Evolutionary conservation across 495 filamentous ascomycete genomes (phyloP).

Genomic region (Aspergillus affinis): DNA sequence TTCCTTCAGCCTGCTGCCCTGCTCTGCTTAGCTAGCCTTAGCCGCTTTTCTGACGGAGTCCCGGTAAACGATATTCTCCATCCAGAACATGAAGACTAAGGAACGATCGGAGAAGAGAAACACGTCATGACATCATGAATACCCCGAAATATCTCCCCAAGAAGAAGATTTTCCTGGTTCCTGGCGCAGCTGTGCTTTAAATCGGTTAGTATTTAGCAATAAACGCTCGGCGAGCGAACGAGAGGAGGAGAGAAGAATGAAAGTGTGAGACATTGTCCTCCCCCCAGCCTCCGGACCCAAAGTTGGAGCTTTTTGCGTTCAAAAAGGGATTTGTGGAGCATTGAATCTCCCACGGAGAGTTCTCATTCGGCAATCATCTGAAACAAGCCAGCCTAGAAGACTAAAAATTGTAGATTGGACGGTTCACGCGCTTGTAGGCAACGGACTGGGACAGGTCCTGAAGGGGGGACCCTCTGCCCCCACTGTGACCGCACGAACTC

Average conservation of each 20-base stretch:
- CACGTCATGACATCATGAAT: slow-evolving; percentile 5
- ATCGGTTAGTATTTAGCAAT: not conserved
- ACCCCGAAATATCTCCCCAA: not conserved
- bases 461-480: not conserved
- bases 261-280: not conserved
- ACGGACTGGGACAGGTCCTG: not conserved
- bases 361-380: not conserved
- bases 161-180: slow-evolving; percentile 4
- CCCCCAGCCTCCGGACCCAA: not conserved
- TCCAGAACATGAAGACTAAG: not conserved
- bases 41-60: not conserved
- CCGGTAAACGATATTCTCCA: not conserved
- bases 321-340: not conserved
- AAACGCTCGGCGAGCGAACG: not conserved
- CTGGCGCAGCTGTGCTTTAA: slow-evolving; percentile 5
- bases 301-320: not conserved
- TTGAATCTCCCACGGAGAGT: not conserved
- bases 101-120: not conserved
- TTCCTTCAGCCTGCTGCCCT: not conserved
- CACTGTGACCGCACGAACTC: not conserved
- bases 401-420: not conserved
- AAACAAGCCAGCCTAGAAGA: not conserved
- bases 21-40: not conserved
- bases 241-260: not conserved
- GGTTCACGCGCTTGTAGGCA: not conserved